Percentiles rank a stretch among this genome's conserved stretches.
phyloP scores from a whole-genome alignment of 176 grass and related monocot species.

The Zea mays region DNA sequence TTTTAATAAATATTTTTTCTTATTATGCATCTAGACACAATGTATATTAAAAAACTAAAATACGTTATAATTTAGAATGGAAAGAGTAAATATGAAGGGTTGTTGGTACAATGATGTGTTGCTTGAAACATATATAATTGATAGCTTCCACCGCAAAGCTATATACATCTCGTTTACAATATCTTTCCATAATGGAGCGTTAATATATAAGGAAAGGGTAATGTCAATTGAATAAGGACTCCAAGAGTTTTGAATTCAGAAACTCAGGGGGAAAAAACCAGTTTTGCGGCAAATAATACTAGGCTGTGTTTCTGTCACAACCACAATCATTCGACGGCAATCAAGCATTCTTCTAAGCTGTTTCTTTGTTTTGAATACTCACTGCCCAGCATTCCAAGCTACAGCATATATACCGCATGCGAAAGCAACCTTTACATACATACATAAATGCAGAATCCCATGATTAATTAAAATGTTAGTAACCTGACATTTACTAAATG shows the following conservation, averaged over 20 bases:
- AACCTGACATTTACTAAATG: background rate
- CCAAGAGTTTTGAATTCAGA: background rate
- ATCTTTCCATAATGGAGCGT: background rate
- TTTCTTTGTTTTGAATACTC: background rate
- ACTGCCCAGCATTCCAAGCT: background rate
- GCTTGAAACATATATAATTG: conserved; percentile 4
- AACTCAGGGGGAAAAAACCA: background rate
- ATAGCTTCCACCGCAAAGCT: background rate
- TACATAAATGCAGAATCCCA: background rate
- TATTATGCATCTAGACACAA: too few relatives aligned
- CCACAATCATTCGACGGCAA: background rate
- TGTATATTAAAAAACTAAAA: too few relatives aligned
- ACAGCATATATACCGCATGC: background rate
- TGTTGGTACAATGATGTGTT: conserved; percentile 1
- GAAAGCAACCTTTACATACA: conserved; percentile 8
- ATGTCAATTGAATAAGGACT: background rate
- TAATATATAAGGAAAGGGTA: background rate
- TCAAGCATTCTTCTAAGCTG: background rate
- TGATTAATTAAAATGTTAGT: background rate
- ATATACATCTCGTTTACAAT: background rate
- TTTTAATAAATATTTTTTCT: too few relatives aligned
- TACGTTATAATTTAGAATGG: background rate
- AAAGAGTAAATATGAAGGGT: background rate
- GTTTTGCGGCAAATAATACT: background rate
- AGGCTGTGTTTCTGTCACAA: background rate